phyloP scores from a whole-genome alignment of 148 eudicot species.

The Simmondsia chinensis region DNA sequence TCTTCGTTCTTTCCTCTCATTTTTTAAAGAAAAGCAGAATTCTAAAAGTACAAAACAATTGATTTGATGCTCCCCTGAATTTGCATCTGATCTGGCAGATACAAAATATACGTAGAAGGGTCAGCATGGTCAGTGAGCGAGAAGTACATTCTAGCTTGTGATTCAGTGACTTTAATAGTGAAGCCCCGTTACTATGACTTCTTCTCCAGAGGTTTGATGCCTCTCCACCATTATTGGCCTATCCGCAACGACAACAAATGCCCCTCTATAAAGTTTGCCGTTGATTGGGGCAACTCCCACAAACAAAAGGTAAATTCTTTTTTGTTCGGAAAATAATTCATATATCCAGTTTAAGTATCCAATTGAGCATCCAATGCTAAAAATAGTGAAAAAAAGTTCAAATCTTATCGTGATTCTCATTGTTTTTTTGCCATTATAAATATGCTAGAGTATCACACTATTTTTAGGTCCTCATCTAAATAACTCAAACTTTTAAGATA shows the following conservation, averaged over 20 bases:
- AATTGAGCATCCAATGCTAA: no score
- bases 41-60: no score
- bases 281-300: conserved; percentile 72
- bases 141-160: conserved; percentile 76
- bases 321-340: background rate
- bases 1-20: no score
- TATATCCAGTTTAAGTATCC: background rate
- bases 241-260: conserved; percentile 50
- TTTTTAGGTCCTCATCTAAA: no score
- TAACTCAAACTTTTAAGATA: no score
- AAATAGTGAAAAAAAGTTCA: background rate
- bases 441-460: no score
- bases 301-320: conserved; percentile 37
- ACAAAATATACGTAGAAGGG: conserved; percentile 78
- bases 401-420: no score
- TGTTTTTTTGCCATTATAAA: no score
- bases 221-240: conserved; percentile 73
- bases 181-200: conserved; percentile 64
- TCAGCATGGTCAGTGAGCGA: conserved; percentile 86
- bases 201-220: conserved; percentile 62
- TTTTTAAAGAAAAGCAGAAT: no score
- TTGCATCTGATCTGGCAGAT: conserved; percentile 25
- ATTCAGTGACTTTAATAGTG: conserved; percentile 47
- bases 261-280: conserved; percentile 68
- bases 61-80: background rate